A percentile compares a stretch with the other conserved stretches of the same genome.
These are phyloP conservation scores for Dendrostoma leiphaemia DNA, from an alignment of 2,329 filamentous ascomycete genomes.

Conservation along the genomic window DNA sequence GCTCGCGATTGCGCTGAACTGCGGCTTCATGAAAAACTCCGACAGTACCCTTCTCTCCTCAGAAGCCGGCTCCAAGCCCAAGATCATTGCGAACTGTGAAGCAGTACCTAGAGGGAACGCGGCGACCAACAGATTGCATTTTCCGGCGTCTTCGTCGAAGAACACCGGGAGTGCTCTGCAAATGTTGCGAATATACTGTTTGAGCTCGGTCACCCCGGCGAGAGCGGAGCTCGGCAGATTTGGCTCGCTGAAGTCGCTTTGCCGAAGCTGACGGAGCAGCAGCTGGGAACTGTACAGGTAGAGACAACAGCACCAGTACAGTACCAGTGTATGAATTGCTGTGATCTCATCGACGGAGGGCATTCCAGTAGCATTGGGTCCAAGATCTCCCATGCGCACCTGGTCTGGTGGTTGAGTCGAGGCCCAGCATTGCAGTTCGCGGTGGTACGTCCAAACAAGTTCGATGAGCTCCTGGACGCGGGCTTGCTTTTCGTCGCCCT, in stretches of 20 bases:
- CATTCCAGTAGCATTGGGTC: neutral
- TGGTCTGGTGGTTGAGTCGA: slow-evolving; percentile 10
- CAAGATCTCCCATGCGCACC: slow-evolving; percentile 7
- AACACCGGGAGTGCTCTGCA: slow-evolving; percentile 17
- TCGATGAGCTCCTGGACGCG: slow-evolving; percentile 16
- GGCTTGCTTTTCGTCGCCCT: neutral
- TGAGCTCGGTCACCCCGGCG: neutral
- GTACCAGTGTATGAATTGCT: slow-evolving; percentile 19
- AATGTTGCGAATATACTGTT: slow-evolving; percentile 19
- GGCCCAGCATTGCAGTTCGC: slow-evolving; percentile 15
- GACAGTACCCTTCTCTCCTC: neutral
- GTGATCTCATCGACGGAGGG: slow-evolving; percentile 20
- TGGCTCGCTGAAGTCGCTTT: neutral
- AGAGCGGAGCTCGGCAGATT: neutral
- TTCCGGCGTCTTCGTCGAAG: slow-evolving; percentile 21
- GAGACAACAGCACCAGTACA: slow-evolving; percentile 20
- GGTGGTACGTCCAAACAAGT: neutral
- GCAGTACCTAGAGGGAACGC: slow-evolving; percentile 3
- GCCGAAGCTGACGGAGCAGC: slow-evolving; percentile 2
- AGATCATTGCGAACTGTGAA: neutral
- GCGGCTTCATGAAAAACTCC: neutral
- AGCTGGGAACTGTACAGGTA: slow-evolving; percentile 22
- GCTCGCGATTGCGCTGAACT: neutral
- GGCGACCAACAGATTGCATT: neutral
- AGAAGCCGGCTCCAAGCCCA: neutral